A percentile compares a stretch with the other conserved stretches of the same genome.
phyloP scores from a whole-genome alignment of 2,329 filamentous ascomycete species.

The Arthrobotrys iridis region DNA sequence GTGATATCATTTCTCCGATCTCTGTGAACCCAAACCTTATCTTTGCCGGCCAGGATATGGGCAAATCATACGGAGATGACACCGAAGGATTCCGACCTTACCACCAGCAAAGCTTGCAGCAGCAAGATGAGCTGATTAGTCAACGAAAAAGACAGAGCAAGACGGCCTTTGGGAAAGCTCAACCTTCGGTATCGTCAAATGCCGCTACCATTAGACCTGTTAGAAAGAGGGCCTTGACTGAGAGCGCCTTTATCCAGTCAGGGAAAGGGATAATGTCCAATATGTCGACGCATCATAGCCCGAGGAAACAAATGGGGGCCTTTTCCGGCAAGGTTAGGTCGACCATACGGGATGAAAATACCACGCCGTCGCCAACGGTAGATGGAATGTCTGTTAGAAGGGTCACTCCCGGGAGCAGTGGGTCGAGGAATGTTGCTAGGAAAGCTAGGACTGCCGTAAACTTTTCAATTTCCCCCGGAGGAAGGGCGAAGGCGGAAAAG shows the following conservation, averaged over 20 bases:
- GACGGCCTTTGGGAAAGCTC: not conserved
- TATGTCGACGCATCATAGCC: conserved; percentile 26
- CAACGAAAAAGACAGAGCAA: conserved; percentile 46
- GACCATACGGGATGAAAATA: conserved; percentile 42
- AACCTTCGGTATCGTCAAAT: not conserved
- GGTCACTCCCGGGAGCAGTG: conserved; percentile 29
- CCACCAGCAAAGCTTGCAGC: conserved; percentile 46
- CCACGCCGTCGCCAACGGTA: conserved; percentile 40
- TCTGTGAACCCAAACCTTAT: conserved; percentile 51
- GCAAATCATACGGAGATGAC: conserved; percentile 23
- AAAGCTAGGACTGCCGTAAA: conserved; percentile 36
- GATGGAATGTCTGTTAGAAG: conserved; percentile 30
- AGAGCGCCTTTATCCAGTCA: conserved; percentile 39
- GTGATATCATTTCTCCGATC: conserved; percentile 41
- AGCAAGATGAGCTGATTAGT: conserved; percentile 31
- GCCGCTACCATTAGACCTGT: conserved; percentile 8
- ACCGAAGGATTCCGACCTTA: conserved; percentile 37
- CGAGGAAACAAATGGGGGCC: conserved; percentile 36
- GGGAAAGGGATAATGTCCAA: conserved; percentile 12
- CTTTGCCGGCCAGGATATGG: conserved; percentile 27
- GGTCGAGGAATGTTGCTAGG: conserved; percentile 2
- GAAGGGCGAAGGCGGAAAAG: conserved; percentile 46
- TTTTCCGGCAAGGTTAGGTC: conserved; percentile 26
- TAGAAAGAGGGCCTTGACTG: conserved; percentile 47
- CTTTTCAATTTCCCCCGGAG: conserved; percentile 50